Evolutionary conservation across 2,329 filamentous ascomycete species (phyloP).

Genomic region (Ophiostoma tasmaniense): DNA sequence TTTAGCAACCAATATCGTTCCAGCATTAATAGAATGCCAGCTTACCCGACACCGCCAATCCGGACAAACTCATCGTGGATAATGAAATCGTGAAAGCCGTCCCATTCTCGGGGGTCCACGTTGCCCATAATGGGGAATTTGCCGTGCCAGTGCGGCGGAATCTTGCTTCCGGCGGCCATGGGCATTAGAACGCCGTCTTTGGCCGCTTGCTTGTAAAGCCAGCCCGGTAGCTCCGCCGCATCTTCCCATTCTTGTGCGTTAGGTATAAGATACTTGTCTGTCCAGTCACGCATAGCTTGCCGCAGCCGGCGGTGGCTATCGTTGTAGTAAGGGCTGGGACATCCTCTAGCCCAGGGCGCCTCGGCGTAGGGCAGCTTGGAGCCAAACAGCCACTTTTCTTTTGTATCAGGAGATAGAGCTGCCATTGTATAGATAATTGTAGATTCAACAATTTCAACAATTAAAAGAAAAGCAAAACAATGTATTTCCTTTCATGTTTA

Average conservation of each 20-base stretch:
- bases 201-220: constrained; percentile 1
- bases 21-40: neutral
- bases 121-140: neutral
- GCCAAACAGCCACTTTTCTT: neutral
- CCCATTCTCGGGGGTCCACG: neutral
- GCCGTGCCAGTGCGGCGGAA: neutral
- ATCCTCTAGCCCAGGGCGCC: neutral
- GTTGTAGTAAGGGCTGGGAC: neutral
- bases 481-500: neutral
- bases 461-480: neutral
- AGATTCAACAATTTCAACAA: neutral
- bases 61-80: neutral
- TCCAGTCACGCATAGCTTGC: neutral
- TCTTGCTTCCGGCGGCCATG: neutral
- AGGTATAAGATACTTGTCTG: neutral
- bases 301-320: neutral
- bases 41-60: neutral
- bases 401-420: neutral
- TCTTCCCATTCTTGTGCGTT: neutral
- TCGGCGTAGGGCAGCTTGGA: neutral
- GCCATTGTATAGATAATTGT: neutral
- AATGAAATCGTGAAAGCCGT: neutral
- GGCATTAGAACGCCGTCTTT: neutral
- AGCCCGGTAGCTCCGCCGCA: neutral
- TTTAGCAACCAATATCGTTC: neutral